These are phyloP conservation scores for Hypericum androsaemum DNA, from an alignment of 345 rosid genomes.

Conservation along the genomic window DNA sequence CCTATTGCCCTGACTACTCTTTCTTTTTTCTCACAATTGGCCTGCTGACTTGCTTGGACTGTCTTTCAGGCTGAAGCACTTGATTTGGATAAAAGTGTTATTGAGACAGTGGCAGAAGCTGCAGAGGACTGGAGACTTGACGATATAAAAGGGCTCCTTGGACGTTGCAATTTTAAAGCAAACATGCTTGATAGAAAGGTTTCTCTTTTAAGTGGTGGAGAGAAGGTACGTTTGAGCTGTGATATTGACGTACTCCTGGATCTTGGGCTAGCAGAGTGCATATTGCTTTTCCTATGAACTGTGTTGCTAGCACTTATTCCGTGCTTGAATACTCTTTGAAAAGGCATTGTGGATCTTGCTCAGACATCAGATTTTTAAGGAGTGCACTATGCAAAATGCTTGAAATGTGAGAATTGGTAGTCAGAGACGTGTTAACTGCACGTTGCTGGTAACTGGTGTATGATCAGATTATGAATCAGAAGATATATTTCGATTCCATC, in stretches of 20 bases:
- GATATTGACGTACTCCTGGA: not conserved
- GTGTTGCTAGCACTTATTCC: too few relatives aligned
- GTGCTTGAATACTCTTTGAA: too few relatives aligned
- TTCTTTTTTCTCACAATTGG: not conserved
- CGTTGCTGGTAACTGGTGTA: too few relatives aligned
- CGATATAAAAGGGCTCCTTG: conserved; percentile 91
- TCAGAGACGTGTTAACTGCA: too few relatives aligned
- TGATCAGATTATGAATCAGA: too few relatives aligned
- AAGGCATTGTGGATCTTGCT: too few relatives aligned
- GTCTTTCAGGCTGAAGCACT: conserved; percentile 80
- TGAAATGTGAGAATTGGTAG: too few relatives aligned
- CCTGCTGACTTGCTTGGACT: conserved; percentile 1
- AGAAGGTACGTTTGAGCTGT: conserved; percentile 40
- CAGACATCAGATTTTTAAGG: too few relatives aligned
- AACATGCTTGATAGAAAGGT: conserved; percentile 94
- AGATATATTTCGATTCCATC: too few relatives aligned
- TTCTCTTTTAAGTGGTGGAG: conserved; percentile 87
- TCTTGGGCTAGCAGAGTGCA: not conserved
- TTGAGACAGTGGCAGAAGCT: conserved; percentile 77
- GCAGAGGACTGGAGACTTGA: conserved; percentile 94
- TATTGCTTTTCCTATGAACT: not conserved
- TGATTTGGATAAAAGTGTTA: conserved; percentile 79
- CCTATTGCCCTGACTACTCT: not conserved
- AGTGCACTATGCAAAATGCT: too few relatives aligned
- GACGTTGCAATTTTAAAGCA: conserved; percentile 93